Evolutionary conservation across 106 monocot genomes (phyloP), one percentile per base, ranked within the genome.

Genomic region (Ottelia alismoides): DNA sequence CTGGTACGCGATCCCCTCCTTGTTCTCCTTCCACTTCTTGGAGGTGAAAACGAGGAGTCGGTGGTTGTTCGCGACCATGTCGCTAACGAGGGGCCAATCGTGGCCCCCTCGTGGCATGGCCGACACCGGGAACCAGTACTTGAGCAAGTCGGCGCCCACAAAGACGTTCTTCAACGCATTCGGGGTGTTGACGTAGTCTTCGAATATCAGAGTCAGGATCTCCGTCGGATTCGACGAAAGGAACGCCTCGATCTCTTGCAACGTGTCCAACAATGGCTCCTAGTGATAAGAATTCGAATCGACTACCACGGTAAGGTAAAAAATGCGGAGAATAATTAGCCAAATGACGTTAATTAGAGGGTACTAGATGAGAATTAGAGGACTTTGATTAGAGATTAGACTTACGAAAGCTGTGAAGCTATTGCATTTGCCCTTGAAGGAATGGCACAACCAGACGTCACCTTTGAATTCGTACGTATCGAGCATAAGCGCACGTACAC

Each of bases 391-490:
- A n/a, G n/a, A n/a, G n/a, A n/a, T n/a, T n/a, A n/a, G 31, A 74
- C 85, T 80, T 25, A 86, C 85, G 71, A 86, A 80, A 59, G 85
- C 85, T 52, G 85, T 86, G 17, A 68, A 14, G 62, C 80, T 73
- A 49, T 61, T 27, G 60, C 85, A 86, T 64, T 74, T 60, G 14
- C 85, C 85, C 57, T 67, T 77, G 6, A 0, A 27, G 26, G 85
- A 86, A 80, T 86, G 85, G 57, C 85, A n/a, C n/a, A n/a, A n/a
- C n/a, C n/a, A n/a, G n/a, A n/a, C n/a, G n/a, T n/a, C n/a, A n/a
- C n/a, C n/a, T n/a, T n/a, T n/a, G 27, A 76, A 85, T 56, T 85
- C 85, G 57, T 85, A 85, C 12, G 85, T 74, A 52, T 86, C 85
- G 51, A 86, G 57, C 85, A 80, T 86, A 10, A 86, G 35, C 24